phyloP scores from a whole-genome alignment of 768 basidiomycete genomes.

The Boletus pseudopeckii region DNA sequence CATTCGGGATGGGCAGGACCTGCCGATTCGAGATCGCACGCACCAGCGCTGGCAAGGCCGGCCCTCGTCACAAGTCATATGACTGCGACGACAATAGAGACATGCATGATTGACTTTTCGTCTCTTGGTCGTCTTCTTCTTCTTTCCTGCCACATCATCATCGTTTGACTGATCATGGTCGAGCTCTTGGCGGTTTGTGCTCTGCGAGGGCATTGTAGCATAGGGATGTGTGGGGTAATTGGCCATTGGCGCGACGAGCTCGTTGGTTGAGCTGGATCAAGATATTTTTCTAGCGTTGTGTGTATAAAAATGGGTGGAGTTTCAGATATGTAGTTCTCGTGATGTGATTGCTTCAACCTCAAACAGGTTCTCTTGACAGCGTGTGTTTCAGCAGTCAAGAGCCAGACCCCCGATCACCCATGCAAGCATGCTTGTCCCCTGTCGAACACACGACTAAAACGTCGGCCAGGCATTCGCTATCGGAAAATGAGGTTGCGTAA shows the following conservation, averaged over 20 bases:
- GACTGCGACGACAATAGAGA: constrained; percentile 87
- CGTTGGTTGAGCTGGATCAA: constrained; percentile 7
- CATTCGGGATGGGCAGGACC: background rate
- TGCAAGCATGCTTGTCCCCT: background rate
- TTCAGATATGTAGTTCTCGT: constrained; percentile 20
- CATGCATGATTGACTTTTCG: constrained; percentile 92
- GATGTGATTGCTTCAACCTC: constrained; percentile 22
- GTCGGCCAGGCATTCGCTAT: background rate
- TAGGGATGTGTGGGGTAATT: constrained; percentile 30
- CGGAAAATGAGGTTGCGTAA: constrained; percentile 11
- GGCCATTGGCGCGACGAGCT: constrained; percentile 17
- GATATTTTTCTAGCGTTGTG: constrained; percentile 11
- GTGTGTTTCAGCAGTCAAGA: constrained; percentile 2
- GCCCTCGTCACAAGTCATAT: constrained; percentile 90
- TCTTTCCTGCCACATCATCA: constrained; percentile 33
- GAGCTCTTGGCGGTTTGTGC: constrained; percentile 14
- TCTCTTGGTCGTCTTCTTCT: constrained; percentile 53
- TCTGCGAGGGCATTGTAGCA: constrained; percentile 18
- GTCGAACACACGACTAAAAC: background rate
- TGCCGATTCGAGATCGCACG: constrained; percentile 31
- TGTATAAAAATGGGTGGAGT: constrained; percentile 25
- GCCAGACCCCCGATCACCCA: constrained; percentile 26
- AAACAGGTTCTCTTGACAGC: constrained; percentile 20
- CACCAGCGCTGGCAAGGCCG: constrained; percentile 92
- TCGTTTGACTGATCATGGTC: constrained; percentile 33